Base-by-base conservation (phyloP, 169 alveolate genomes). In the Plasmodium vivax region DNA sequence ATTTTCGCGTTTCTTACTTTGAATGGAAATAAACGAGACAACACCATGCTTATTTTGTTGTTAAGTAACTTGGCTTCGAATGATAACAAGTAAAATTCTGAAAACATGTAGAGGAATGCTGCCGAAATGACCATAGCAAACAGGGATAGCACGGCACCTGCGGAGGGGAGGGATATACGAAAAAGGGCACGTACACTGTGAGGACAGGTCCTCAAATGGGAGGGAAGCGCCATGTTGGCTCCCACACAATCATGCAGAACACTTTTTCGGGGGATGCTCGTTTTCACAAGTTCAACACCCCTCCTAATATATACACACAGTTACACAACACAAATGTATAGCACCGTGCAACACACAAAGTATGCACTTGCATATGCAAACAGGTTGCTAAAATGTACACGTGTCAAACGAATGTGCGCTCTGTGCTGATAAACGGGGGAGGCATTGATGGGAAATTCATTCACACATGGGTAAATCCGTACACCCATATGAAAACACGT, bases 71-170 rank as follows among this genome's bases (percentile, higher is more conserved):
- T 88, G n/a, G 88, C 12, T 88, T 88, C 94, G 38, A 79, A 30
- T 79, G 94, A 79, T 81, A 88, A 62, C 83, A 58, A 38, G 36
- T 58, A 88, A 88, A 88, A 88, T 88, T 88, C 94, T 41, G 94
- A 88, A 88, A 88, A 88, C 94, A 88, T 88, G 43, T 88, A 88
- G 72, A 88, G 94, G 82, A 88, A 88, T 19, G 90, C 54, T 43
- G 94, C 94, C 83, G 94, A 88, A 74, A 80, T 79, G 8, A 88
- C 27, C 94, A 88, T 88, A 47, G 90, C 94, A 73, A 88, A 88
- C 34, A 88, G 72, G 4, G 94, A 79, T 80, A 88, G 45, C 47
- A 88, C 82, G 16, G 94, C 94, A 88, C 94, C 94, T 88, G 75
- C 32, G 83, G 71, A 30, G 9, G 19, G 82, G 82, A 1, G 68